Evolutionary conservation across 495 filamentous ascomycete genomes (phyloP), one percentile per base, ranked within the genome.

Genomic region (Chlorociboria aeruginascens): DNA sequence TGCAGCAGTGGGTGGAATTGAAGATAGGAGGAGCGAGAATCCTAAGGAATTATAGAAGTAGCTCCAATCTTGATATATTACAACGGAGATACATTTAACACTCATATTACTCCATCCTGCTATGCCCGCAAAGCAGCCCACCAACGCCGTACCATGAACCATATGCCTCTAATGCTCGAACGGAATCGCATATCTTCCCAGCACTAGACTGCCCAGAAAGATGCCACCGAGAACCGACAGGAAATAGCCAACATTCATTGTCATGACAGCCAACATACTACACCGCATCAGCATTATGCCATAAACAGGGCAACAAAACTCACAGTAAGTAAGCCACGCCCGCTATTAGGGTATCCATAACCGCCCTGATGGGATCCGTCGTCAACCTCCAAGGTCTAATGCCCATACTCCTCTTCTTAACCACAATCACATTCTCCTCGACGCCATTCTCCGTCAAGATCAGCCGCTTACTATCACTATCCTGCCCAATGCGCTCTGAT

Each of bases 231-330:
- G 76, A 0, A 95, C 76, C 1, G 89, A 88, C 25, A 89, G 66
- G 66, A 95, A 96, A 59, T 95, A 97, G n/a, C 90, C 90, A 38
- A 96, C 76, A 57, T 97, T 97, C 77, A 90, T 76, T 3, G 88
- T 92, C 90, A 97, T 97, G 56, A 95, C 85, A n/a, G 86, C 89
- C 66, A 97, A 69, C 90, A 97, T 97, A 43, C 90, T 97, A 58
- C 29, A 25, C 20, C 2, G 2, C 20, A 25, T 25, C 20, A 25
- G 20, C 20, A 25, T 25, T 25, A 25, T 25, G 2, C 20, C 20
- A 25, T 25, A 25, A 28, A 16, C 28, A 39, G 20, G 16, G 41
- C 16, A 46, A 11, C 32, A 52, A 33, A n/a, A 78, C 88, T 73
- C 72, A 95, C 90, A 96, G 76, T 34, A 97, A 66, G 68, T 96